A percentile compares a stretch with the other conserved stretches of the same genome.
Conservation (phyloP, 2,329 filamentous ascomycete species). For the Cladophialophora exuberans region DNA sequence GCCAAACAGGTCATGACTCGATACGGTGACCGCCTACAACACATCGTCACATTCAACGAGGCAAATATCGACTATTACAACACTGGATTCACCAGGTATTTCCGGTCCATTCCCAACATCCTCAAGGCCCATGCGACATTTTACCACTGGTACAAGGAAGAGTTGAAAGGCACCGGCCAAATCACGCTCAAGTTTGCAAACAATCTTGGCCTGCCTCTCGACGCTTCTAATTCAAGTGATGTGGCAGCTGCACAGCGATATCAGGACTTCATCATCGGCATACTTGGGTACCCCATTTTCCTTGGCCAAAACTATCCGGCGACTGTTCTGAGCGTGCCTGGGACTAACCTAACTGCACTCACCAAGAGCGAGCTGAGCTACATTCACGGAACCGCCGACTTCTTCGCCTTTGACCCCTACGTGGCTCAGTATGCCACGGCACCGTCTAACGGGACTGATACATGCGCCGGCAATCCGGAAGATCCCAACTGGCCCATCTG, state of each 20-base stretch:
- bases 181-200: constrained; percentile 43
- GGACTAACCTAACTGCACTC: constrained; percentile 45
- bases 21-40: constrained; percentile 44
- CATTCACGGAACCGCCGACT: constrained; percentile 57
- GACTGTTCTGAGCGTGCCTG: constrained; percentile 38
- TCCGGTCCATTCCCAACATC: constrained; percentile 44
- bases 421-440: constrained; percentile 39
- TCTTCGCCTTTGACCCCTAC: constrained; percentile 63
- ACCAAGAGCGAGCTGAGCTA: constrained; percentile 53
- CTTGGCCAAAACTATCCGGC: constrained; percentile 50
- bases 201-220: constrained; percentile 41
- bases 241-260: constrained; percentile 38
- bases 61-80: constrained; percentile 42
- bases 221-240: constrained; percentile 33
- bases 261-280: constrained; percentile 43
- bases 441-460: neutral
- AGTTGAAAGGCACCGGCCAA: constrained; percentile 24
- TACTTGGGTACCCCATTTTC: constrained; percentile 50
- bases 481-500: constrained; percentile 57
- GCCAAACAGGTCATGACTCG: constrained; percentile 43
- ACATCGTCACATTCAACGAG: constrained; percentile 48
- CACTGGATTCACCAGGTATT: too few species aligned
- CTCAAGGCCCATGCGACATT: constrained; percentile 42
- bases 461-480: constrained; percentile 52
- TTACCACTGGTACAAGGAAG: constrained; percentile 47